These are phyloP conservation scores for Shiraia sp. DNA, from an alignment of 2,329 filamentous ascomycete genomes.

Conservation along the genomic window DNA sequence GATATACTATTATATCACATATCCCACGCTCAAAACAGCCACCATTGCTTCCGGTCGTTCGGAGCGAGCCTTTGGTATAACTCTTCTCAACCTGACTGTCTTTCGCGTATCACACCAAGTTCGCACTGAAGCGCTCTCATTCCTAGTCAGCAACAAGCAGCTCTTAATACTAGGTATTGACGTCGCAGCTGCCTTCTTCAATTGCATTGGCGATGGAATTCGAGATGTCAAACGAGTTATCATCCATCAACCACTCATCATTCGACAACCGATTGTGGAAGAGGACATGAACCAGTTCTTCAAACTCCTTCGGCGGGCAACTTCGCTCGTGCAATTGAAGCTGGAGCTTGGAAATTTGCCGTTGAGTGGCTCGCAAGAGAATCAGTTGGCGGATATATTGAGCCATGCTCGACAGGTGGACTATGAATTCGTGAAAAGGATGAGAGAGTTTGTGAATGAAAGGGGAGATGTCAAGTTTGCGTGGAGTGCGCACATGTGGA, in stretches of 20 bases:
- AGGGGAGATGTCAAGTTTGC: neutral
- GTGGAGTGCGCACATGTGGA: slow-evolving; percentile 1
- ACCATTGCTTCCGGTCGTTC: slow-evolving; percentile 4
- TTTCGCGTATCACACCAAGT: slow-evolving; percentile 25
- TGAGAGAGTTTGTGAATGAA: slow-evolving; percentile 1
- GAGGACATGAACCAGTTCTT: neutral
- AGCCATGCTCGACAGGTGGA: too few species aligned
- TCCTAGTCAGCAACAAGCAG: slow-evolving; percentile 16
- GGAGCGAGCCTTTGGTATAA: slow-evolving; percentile 10
- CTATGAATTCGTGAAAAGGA: slow-evolving; percentile 4
- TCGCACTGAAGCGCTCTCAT: slow-evolving; percentile 25
- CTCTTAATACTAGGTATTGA: slow-evolving; percentile 12
- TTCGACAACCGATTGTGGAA: neutral
- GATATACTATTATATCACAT: slow-evolving; percentile 21
- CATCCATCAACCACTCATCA: neutral
- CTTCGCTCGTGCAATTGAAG: neutral
- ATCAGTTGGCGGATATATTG: too few species aligned
- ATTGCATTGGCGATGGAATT: slow-evolving; percentile 1
- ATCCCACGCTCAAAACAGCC: slow-evolving; percentile 7
- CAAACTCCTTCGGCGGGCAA: neutral
- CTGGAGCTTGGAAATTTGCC: neutral
- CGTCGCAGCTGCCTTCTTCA: slow-evolving; percentile 11
- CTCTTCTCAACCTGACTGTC: slow-evolving; percentile 13
- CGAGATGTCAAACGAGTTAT: slow-evolving; percentile 5
- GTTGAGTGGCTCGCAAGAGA: slow-evolving; percentile 1